Evolutionary conservation across 164 flowering plant genomes (phyloP).

Genomic region (Paratinospora sagittata): DNA sequence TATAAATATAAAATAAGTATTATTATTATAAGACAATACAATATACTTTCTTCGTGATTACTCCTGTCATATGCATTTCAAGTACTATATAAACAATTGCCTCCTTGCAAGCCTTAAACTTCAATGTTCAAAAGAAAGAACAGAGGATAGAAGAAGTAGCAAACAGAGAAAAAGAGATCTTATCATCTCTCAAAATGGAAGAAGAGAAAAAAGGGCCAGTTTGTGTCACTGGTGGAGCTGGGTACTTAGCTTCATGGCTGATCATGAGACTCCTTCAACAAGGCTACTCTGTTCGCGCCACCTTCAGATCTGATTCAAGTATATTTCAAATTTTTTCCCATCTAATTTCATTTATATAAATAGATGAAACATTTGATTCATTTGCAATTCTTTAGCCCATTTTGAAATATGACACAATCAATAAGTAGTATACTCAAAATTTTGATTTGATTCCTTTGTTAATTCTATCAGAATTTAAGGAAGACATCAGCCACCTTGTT

Average conservation of each 20-base stretch:
- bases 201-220: constrained; percentile 30
- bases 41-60: too few relatives aligned
- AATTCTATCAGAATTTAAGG: too few relatives aligned
- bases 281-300: constrained; percentile 33
- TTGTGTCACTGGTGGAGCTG: constrained; percentile 56
- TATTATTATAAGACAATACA: too few relatives aligned
- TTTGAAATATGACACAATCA: too few relatives aligned
- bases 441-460: not conserved
- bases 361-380: too few relatives aligned
- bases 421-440: not conserved
- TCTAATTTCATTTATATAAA: too few relatives aligned
- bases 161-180: not conserved
- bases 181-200: constrained; percentile 7
- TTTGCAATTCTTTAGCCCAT: too few relatives aligned
- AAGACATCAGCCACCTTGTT: too few relatives aligned
- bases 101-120: not conserved
- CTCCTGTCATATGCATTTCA: too few relatives aligned
- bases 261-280: constrained; percentile 28
- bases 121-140: not conserved
- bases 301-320: constrained; percentile 37
- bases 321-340: not conserved
- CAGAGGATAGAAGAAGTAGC: not conserved
- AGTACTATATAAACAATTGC: not conserved
- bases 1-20: too few relatives aligned
- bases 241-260: constrained; percentile 26